These are phyloP conservation scores for Gossypium australe DNA, from an alignment of 345 rosid genomes.

Conservation along the genomic window DNA sequence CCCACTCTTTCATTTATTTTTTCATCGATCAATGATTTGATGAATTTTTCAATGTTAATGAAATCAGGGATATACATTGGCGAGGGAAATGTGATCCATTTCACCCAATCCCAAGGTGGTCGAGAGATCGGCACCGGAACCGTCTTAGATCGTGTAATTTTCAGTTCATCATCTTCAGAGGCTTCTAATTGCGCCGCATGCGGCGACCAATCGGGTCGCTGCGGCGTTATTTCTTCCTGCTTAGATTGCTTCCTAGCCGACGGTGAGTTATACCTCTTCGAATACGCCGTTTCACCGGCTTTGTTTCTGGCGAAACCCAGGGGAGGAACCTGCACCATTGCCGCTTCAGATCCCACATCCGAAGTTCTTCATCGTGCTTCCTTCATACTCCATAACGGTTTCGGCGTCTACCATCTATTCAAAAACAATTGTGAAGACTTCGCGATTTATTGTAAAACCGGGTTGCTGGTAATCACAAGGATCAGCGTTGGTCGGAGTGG, in stretches of 20 bases:
- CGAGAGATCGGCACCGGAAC: conserved; percentile 64
- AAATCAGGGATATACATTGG: conserved; percentile 61
- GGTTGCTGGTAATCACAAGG: conserved; percentile 41
- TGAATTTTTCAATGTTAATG: background rate
- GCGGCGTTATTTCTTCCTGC: conserved; percentile 63
- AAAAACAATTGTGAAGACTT: conserved; percentile 79
- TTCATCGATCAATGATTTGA: background rate
- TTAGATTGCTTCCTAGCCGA: conserved; percentile 63
- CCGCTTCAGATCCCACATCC: conserved; percentile 50
- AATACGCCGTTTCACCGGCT: conserved; percentile 41
- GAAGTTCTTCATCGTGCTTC: conserved; percentile 52
- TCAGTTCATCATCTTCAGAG: conserved; percentile 42
- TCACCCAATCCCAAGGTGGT: conserved; percentile 45
- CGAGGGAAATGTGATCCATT: conserved; percentile 64
- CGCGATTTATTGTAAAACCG: conserved; percentile 72
- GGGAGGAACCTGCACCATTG: conserved; percentile 79
- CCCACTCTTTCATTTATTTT: no score
- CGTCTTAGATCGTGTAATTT: conserved; percentile 45
- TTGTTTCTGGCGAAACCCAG: conserved; percentile 52
- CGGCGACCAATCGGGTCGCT: conserved; percentile 37
- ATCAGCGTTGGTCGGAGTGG: conserved; percentile 68
- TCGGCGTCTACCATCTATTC: conserved; percentile 59
- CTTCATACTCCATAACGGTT: conserved; percentile 56
- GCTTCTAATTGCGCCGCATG: conserved; percentile 44
- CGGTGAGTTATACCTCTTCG: conserved; percentile 56